Evolutionary conservation across 495 filamentous ascomycete species (phyloP).

Genomic region (Penicillium mononematosum): DNA sequence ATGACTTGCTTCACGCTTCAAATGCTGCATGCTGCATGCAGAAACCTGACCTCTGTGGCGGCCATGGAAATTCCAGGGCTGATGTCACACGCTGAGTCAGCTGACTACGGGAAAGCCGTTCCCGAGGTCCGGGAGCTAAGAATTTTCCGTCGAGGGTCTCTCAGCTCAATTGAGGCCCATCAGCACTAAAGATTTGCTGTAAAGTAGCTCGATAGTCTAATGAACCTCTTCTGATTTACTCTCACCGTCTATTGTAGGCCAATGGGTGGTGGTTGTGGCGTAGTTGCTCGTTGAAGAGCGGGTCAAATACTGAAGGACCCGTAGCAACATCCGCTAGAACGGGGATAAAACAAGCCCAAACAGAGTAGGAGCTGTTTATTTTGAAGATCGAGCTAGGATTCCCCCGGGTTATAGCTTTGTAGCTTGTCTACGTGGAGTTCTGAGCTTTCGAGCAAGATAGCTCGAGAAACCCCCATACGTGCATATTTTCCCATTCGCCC

Average conservation of each 20-base stretch:
- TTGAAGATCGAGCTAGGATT: constrained; percentile 1
- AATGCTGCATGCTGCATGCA: constrained; percentile 8
- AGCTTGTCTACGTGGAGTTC: constrained; percentile 13
- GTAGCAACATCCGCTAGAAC: constrained; percentile 1
- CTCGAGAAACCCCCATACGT: neutral
- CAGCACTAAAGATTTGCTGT: neutral
- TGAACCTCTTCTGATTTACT: neutral
- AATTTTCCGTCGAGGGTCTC: constrained; percentile 24
- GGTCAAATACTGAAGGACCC: constrained; percentile 10
- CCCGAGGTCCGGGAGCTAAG: constrained; percentile 30
- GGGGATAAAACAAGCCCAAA: neutral
- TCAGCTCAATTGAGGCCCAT: constrained; percentile 12
- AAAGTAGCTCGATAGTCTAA: constrained; percentile 1
- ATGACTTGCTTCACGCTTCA: neutral
- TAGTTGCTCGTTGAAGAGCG: constrained; percentile 13
- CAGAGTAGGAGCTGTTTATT: constrained; percentile 4
- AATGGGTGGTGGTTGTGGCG: constrained; percentile 17
- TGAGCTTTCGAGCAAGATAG: constrained; percentile 3
- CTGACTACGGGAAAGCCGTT: constrained; percentile 26
- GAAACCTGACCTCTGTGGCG: constrained; percentile 3
- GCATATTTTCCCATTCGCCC: neutral
- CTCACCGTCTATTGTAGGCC: constrained; percentile 13
- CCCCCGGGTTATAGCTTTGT: constrained; percentile 7
- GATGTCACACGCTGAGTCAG: constrained; percentile 30
- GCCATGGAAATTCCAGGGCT: neutral